Base-by-base conservation (phyloP, 1,139 yeast genomes). In the Nakaseomyces bracarensis region DNA sequence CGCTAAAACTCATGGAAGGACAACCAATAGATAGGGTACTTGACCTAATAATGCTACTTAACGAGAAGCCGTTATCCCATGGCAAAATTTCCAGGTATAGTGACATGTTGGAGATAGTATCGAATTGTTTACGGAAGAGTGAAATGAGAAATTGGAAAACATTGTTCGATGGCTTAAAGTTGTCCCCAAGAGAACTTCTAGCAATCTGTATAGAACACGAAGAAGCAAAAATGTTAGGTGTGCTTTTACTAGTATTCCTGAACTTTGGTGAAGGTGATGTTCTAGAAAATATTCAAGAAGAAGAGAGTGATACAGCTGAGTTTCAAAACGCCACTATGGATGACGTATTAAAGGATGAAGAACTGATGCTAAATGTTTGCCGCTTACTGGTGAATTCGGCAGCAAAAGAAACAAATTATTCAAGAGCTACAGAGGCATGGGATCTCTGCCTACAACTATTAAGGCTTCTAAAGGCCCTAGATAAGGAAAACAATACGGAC, bases 81-180 rank as follows among this genome's bases (percentile, higher is more conserved):
- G 49, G 49, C 5, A 29, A 39, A 14, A 18, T 42, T 11, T 30
- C 56, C 14, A 47, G 52, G 33, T 44, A 55, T 18, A 57, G 57
- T 43, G 61, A 69, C 48, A 45, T 59, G 53, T 65, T 76, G 2
- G 74, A 69, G 36, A 72, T 76, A 13, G 63, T 76, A 10, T 73
- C 78, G 15, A 74, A 75, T 19, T 75, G 80, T 56, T 65, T 83
- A 23, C 69, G 86, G 47, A 81, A 82, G 52, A 79, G 79, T 14
- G 91, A 81, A 53, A 68, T 72, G 18, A 71, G 72, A 41, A 74
- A 75, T 49, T 81, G 89, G 89, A 61, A 66, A 13, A 61, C 61
- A 16, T 64, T 80, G 28, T 78, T 81, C 52, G 55, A 61, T 4
- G 62, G 61, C 29, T 49, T 70, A 13, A 51, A 59, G 2, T 57